These are phyloP conservation scores for Erodium moschatum DNA, from an alignment of 441 rosid genomes.

Conservation along the genomic window DNA sequence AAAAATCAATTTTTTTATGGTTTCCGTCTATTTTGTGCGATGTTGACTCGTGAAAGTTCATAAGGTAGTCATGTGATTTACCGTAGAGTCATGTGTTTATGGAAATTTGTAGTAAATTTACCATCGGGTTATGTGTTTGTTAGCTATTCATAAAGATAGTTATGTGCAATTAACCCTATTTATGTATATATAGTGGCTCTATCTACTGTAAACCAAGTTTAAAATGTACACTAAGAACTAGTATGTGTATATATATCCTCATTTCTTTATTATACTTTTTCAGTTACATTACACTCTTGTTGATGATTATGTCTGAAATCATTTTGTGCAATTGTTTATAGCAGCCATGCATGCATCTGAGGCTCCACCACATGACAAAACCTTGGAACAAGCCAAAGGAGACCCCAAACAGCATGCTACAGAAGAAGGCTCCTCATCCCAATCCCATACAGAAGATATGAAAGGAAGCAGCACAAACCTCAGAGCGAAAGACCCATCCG, in stretches of 20 bases:
- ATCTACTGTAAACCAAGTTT: no score
- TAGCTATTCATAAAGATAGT: no score
- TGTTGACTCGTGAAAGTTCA: no score
- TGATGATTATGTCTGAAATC: constrained; percentile 11
- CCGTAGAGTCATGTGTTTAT: no score
- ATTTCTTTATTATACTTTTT: background rate
- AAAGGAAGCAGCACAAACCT: constrained; percentile 33
- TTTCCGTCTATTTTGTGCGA: no score
- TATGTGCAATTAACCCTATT: no score
- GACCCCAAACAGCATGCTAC: constrained; percentile 43
- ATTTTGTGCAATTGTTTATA: constrained; percentile 20
- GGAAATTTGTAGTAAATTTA: no score
- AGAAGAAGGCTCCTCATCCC: constrained; percentile 68
- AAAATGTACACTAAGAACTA: no score
- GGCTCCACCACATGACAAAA: constrained; percentile 30
- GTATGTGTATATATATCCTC: background rate
- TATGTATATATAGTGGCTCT: no score
- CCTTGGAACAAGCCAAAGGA: constrained; percentile 35
- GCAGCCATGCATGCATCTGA: constrained; percentile 43
- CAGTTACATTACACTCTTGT: background rate
- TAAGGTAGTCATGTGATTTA: no score
- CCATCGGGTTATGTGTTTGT: no score
- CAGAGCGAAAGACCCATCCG: constrained; percentile 34
- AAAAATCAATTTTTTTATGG: no score
- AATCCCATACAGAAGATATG: constrained; percentile 45